Conservation (phyloP, 2,329 filamentous ascomycete species). For the Phaeomoniella chlamydospora region DNA sequence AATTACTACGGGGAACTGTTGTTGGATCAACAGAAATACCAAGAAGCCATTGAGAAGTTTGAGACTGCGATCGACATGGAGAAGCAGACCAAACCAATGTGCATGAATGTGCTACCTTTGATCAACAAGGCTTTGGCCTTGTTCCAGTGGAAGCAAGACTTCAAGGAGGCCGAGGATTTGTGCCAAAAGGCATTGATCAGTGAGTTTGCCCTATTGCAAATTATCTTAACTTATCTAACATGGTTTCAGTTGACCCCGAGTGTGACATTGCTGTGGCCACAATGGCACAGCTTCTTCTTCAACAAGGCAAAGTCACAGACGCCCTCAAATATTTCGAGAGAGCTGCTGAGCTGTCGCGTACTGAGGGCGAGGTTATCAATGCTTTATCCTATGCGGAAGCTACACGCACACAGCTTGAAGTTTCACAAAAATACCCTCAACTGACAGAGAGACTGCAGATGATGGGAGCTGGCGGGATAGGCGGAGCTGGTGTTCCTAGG, state of each 20-base stretch:
- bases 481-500: slow-evolving; percentile 15
- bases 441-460: slow-evolving; percentile 57
- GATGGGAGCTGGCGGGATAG: slow-evolving; percentile 30
- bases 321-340: slow-evolving; percentile 95
- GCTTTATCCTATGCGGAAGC: slow-evolving; percentile 94
- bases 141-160: slow-evolving; percentile 98
- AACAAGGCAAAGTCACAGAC: slow-evolving; percentile 93
- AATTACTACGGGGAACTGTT: slow-evolving; percentile 98
- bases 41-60: slow-evolving; percentile 94
- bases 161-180: slow-evolving; percentile 82
- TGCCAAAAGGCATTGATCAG: slow-evolving; percentile 96
- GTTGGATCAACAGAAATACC: slow-evolving; percentile 89
- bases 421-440: slow-evolving; percentile 74
- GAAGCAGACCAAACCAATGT: slow-evolving; percentile 81
- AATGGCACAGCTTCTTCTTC: slow-evolving; percentile 92
- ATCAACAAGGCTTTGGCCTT: slow-evolving; percentile 97
- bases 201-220: slow-evolving; percentile 35
- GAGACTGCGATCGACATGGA: slow-evolving; percentile 98
- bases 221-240: not conserved
- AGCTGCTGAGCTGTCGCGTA: slow-evolving; percentile 84
- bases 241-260: slow-evolving; percentile 73
- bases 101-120: slow-evolving; percentile 92
- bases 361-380: slow-evolving; percentile 90
- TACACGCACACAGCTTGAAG: slow-evolving; percentile 86
- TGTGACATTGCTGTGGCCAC: slow-evolving; percentile 98